Evolutionary conservation across 2,329 filamentous ascomycete species (phyloP).

Genomic region (Fulvia fulva): DNA sequence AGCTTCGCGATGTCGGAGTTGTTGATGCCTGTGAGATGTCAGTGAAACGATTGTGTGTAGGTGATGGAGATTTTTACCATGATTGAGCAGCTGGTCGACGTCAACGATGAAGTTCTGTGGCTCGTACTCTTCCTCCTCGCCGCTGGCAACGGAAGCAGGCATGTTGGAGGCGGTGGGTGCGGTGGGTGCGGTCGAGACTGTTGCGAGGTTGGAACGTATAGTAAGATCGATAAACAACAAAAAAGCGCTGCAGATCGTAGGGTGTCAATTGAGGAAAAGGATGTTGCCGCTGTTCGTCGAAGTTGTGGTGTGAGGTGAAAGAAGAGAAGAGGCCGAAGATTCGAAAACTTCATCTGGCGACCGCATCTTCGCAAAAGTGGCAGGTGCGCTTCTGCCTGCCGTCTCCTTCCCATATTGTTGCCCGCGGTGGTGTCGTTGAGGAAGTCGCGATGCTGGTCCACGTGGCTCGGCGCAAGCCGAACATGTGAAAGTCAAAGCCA

Average conservation of each 20-base stretch:
- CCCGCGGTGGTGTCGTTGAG: neutral
- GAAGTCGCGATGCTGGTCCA: conserved; percentile 2
- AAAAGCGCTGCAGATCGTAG: neutral
- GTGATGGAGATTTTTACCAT: conserved; percentile 44
- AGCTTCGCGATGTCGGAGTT: conserved; percentile 63
- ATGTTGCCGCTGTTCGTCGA: neutral
- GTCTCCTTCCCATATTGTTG: conserved; percentile 6
- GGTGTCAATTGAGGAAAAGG: neutral
- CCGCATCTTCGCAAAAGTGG: neutral
- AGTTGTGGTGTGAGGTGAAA: neutral
- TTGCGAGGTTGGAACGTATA: neutral
- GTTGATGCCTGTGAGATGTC: conserved; percentile 51
- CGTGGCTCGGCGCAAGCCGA: conserved; percentile 8
- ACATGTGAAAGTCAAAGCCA: conserved; percentile 5
- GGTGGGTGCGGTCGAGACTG: neutral
- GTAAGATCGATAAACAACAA: neutral
- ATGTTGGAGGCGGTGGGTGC: conserved; percentile 32
- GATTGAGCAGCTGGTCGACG: conserved; percentile 62
- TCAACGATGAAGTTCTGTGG: conserved; percentile 57
- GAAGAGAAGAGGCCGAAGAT: neutral
- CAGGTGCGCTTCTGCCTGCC: neutral
- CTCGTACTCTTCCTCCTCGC: conserved; percentile 51
- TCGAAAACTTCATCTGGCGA: neutral
- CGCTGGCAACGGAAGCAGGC: conserved; percentile 51
- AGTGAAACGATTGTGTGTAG: neutral